Conservation (phyloP, 257 asterid species). For the Cruciata laevipes region DNA sequence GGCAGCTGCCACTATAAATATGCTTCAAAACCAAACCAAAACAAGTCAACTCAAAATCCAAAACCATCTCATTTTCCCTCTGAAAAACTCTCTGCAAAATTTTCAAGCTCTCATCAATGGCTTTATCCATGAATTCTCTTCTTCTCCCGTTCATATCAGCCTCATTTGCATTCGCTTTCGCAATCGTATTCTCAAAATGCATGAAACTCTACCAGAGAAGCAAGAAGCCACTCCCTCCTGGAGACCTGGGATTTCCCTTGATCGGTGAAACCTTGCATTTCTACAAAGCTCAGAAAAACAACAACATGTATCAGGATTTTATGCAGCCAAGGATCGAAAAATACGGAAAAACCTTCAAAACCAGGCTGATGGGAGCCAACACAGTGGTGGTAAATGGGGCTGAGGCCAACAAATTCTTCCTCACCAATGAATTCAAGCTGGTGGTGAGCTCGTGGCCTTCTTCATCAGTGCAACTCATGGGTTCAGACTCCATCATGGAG, state of each 20-base stretch:
- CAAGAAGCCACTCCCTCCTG: conserved; percentile 59
- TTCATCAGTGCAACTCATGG: conserved; percentile 80
- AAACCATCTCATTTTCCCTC: conserved; percentile 5
- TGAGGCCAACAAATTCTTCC: conserved; percentile 71
- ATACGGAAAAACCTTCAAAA: conserved; percentile 65
- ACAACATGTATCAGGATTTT: conserved; percentile 61
- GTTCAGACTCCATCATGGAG: conserved; percentile 73
- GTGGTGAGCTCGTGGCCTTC: conserved; percentile 94
- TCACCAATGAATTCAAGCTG: conserved; percentile 75
- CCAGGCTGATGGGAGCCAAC: conserved; percentile 67
- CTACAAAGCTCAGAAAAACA: conserved; percentile 60
- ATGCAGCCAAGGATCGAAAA: conserved; percentile 47
- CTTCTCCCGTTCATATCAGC: conserved; percentile 21
- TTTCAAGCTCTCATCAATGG: conserved; percentile 20
- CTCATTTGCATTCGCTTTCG: conserved; percentile 19
- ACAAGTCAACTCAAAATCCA: conserved; percentile 4
- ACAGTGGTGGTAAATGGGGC: conserved; percentile 81
- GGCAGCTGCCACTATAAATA: conserved; percentile 17
- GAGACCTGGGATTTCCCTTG: conserved; percentile 72
- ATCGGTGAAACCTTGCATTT: conserved; percentile 76
- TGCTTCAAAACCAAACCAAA: background rate
- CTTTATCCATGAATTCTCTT: conserved; percentile 18
- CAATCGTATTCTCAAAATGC: conserved; percentile 21
- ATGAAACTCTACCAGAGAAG: conserved; percentile 13
- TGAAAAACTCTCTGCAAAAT: conserved; percentile 3